These are phyloP conservation scores for Lasiosphaeris hirsuta DNA, from an alignment of 495 filamentous ascomycete genomes.

Conservation along the genomic window DNA sequence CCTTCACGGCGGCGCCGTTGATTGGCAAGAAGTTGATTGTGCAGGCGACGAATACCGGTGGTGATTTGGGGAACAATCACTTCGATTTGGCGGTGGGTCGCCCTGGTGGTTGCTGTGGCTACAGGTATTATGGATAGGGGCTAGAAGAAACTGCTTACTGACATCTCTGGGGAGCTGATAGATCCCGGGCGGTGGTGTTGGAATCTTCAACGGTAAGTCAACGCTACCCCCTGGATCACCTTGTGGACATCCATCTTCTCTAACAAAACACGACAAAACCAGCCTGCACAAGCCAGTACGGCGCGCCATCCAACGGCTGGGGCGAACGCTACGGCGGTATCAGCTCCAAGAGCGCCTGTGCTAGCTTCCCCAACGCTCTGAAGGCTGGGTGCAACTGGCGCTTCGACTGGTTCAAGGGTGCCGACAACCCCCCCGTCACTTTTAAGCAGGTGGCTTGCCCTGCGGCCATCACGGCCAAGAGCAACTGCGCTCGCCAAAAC, in stretches of 20 bases:
- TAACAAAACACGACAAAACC: slow-evolving; percentile 15
- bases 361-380: slow-evolving; percentile 52
- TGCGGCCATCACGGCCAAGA: slow-evolving; percentile 53
- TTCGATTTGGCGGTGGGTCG: slow-evolving; percentile 56
- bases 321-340: slow-evolving; percentile 63
- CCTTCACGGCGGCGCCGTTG: slow-evolving; percentile 57
- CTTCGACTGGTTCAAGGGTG: slow-evolving; percentile 62
- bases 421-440: slow-evolving; percentile 58
- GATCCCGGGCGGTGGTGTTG: slow-evolving; percentile 67
- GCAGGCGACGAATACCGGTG: slow-evolving; percentile 65
- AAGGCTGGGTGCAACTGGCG: slow-evolving; percentile 65
- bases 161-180: slow-evolving; percentile 11
- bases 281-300: slow-evolving; percentile 58
- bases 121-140: too few relatives aligned
- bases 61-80: slow-evolving; percentile 55
- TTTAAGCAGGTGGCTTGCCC: slow-evolving; percentile 61
- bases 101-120: not conserved
- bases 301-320: slow-evolving; percentile 56
- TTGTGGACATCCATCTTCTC: not conserved
- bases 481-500: slow-evolving; percentile 32
- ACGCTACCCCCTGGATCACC: not conserved
- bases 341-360: slow-evolving; percentile 48
- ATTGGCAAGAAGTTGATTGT: slow-evolving; percentile 62
- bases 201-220: slow-evolving; percentile 52
- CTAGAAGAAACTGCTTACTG: not conserved